These are phyloP conservation scores for Pseudopithomyces maydicus DNA, from an alignment of 2,329 filamentous ascomycete species.

Conservation along the genomic window DNA sequence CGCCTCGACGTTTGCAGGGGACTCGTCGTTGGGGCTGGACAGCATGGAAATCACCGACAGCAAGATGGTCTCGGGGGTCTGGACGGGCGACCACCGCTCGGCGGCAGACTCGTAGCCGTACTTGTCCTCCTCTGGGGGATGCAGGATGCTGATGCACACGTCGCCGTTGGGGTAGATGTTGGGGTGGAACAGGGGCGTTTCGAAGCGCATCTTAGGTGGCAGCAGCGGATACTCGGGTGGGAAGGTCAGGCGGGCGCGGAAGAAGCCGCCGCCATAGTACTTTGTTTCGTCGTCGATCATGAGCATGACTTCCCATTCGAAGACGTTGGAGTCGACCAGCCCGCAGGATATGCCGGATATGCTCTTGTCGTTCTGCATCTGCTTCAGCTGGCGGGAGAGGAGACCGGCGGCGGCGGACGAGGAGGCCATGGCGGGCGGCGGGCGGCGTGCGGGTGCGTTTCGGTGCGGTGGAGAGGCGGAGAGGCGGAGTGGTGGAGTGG, in stretches of 20 bases:
- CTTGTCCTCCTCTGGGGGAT: slow-evolving; percentile 93
- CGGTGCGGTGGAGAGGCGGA: slow-evolving; percentile 8
- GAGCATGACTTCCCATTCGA: slow-evolving; percentile 98
- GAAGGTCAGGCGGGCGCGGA: slow-evolving; percentile 92
- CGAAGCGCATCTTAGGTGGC: slow-evolving; percentile 94
- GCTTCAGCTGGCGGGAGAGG: slow-evolving; percentile 84
- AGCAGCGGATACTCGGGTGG: slow-evolving; percentile 96
- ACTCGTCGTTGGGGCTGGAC: slow-evolving; percentile 95
- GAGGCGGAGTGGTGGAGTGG: neutral
- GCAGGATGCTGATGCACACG: slow-evolving; percentile 98
- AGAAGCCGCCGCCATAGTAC: slow-evolving; percentile 91
- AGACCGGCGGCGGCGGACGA: slow-evolving; percentile 69
- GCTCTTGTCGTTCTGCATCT: slow-evolving; percentile 90
- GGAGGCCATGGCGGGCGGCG: slow-evolving; percentile 34
- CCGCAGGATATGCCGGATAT: slow-evolving; percentile 94
- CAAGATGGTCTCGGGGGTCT: slow-evolving; percentile 96
- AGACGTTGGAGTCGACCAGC: slow-evolving; percentile 82
- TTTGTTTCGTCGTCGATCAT: slow-evolving; percentile 97
- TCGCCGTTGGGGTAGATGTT: slow-evolving; percentile 93
- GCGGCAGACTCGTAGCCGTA: slow-evolving; percentile 98
- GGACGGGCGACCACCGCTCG: slow-evolving; percentile 95
- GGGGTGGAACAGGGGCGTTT: slow-evolving; percentile 93
- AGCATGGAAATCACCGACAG: slow-evolving; percentile 99
- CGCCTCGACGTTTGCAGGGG: slow-evolving; percentile 92
- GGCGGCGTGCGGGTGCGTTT: too few species aligned